These are phyloP conservation scores for Colletotrichum higginsianum DNA, from an alignment of 2,329 filamentous ascomycete genomes.

Conservation along the genomic window DNA sequence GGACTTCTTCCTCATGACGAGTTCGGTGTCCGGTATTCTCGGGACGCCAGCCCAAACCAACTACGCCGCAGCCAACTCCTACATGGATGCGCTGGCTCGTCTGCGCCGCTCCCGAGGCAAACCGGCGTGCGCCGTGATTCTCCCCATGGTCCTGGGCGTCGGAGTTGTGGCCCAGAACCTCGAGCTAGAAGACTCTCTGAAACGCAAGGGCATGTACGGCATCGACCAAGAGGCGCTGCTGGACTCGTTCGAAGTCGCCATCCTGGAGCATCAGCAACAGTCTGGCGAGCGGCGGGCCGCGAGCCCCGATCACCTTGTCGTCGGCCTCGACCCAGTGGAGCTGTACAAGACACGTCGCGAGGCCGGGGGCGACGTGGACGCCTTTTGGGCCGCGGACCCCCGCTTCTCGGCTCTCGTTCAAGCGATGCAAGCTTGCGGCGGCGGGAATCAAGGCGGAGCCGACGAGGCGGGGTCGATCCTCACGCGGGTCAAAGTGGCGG, in stretches of 20 bases:
- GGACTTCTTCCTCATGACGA: constrained; percentile 50
- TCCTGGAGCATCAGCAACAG: constrained; percentile 14
- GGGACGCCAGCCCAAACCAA: constrained; percentile 50
- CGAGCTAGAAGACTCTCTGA: constrained; percentile 19
- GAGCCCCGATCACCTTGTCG: constrained; percentile 45
- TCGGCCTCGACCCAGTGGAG: constrained; percentile 47
- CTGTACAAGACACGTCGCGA: constrained; percentile 41
- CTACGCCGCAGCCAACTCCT: constrained; percentile 50
- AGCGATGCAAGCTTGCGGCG: no score
- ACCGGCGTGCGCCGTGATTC: constrained; percentile 44
- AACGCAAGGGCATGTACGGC: constrained; percentile 34
- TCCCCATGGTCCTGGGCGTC: constrained; percentile 52
- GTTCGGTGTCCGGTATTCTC: constrained; percentile 47
- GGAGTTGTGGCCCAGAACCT: constrained; percentile 47
- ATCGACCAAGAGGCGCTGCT: constrained; percentile 41
- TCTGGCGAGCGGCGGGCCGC: neutral
- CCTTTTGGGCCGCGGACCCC: constrained; percentile 49
- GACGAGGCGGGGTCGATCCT: constrained; percentile 33
- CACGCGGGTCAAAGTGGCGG: no score
- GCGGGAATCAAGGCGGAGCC: constrained; percentile 5
- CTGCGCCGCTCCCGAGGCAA: neutral
- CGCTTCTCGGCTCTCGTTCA: constrained; percentile 44
- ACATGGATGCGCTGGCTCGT: neutral
- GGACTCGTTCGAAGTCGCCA: constrained; percentile 43
- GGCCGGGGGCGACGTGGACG: constrained; percentile 24